Percentiles rank a stretch among this genome's conserved stretches.
Conservation (phyloP, 164 flowering plant genomes). For the Berberis vulgaris region DNA sequence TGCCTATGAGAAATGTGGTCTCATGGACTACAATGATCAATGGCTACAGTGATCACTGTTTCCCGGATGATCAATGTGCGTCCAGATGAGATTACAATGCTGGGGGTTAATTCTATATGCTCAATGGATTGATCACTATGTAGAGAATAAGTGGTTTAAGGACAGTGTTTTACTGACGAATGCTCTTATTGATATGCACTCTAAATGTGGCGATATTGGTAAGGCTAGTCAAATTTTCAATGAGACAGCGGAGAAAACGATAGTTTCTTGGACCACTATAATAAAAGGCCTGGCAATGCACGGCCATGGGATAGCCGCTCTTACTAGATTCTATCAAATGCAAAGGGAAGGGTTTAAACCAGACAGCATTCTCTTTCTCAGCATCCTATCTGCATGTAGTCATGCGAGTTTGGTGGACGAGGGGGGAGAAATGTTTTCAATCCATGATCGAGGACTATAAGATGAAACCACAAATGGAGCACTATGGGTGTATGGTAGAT, state of each 20-base stretch:
- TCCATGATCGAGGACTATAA: conserved; percentile 25
- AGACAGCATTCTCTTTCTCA: conserved; percentile 23
- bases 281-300: conserved; percentile 35
- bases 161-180: conserved; percentile 14
- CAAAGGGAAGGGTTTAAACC: conserved; percentile 32
- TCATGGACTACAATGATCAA: conserved; percentile 35
- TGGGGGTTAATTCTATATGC: conserved; percentile 26
- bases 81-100: conserved; percentile 28
- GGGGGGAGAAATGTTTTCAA: conserved; percentile 21
- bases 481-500: conserved; percentile 39
- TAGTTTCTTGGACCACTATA: conserved; percentile 32
- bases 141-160: conserved; percentile 9
- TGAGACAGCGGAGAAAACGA: conserved; percentile 17
- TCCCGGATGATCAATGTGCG: conserved; percentile 14
- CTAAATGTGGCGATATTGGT: conserved; percentile 32
- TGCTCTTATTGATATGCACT: conserved; percentile 39
- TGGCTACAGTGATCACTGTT: conserved; percentile 18
- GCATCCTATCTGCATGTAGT: conserved; percentile 30
- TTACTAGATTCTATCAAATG: conserved; percentile 31
- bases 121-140: conserved; percentile 20
- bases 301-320: conserved; percentile 27
- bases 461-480: conserved; percentile 28
- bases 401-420: conserved; percentile 36
- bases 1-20: conserved; percentile 27
- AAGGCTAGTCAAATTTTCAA: conserved; percentile 30